Base-by-base conservation (phyloP, 1,284 basidiomycete genomes). In the Rhodotorula glutinis region DNA sequence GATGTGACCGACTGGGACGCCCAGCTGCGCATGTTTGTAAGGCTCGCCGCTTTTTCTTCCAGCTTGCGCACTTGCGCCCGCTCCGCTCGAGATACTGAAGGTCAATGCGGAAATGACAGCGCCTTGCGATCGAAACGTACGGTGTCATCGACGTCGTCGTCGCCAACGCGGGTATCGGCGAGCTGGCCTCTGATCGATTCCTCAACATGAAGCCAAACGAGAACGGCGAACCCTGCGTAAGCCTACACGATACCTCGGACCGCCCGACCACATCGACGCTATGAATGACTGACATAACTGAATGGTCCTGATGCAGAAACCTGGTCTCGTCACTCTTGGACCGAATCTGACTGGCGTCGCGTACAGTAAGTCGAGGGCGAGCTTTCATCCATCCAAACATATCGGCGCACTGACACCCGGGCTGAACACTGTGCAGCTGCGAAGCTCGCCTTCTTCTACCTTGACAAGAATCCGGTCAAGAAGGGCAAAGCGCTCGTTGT, bases 1-100 rank as follows among this genome's bases (percentile, higher is more conserved):
- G 79, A 87, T 73, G 85, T 87, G 30, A 80, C 81, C 1, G 74
- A 77, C 2, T 87, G 84, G 82, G 84, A 86, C 3, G 81, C 85
- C 46, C 84, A 83, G 61, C 79, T 83, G 7, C 77, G 79, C 0
- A 75, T 87, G 71, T 87, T 86, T 69, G 82, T 85, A 38, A 62
- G 66, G 82, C 82, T 0, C 84, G 2, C 11, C 7, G 27, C 40
- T 1, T 10, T 13, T 21, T 19, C 14, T 29, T 41, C 38, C 27
- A 41, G 7, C 21, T 53, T 30, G 17, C 7, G 1, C n/a, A n/a
- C n/a, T n/a, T n/a, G n/a, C 4, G n/a, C 23, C 27, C 47, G 47
- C 47, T 13, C 47, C n/a, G 38, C 13, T 19, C 41, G 17, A 21
- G 16, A 33, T 10, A 10, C 33, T 19, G 14, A 27, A 3, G 13